Base-by-base conservation (phyloP, 805 yeast species). In the Teunomyces panamensis region DNA sequence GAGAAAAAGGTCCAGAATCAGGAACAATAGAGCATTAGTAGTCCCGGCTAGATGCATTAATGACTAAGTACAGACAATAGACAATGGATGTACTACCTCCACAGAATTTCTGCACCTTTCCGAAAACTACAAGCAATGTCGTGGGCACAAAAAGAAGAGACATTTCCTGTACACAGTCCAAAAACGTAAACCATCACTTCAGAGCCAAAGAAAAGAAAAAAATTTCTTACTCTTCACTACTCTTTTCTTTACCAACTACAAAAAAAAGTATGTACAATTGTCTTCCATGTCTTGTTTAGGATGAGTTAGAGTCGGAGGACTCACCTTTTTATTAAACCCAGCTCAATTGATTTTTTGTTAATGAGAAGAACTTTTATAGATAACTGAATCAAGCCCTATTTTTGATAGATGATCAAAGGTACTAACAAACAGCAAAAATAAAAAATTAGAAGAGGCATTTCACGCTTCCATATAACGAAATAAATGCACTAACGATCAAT, bases 281-380 rank as follows among this genome's bases (percentile, higher is more conserved):
- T 16, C 24, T 5, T 7, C 16, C 11, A 7, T 33, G 14, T 41
- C 34, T 30, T 42, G 45, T 42, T 42, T 43, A 55, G 67, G 74
- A 68, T 67, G 74, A 68, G 65, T 65, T 58, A 57, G 73, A 67
- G 73, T 65, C 73, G 55, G 52, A 55, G 56, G 69, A 65, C 72
- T 67, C 71, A 37, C 41, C 58, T 55, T 57, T 61, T 43, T 42
- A 50, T 50, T 58, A 64, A 68, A 69, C 74, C 73, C 73, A 68
- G 73, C 73, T 69, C 74, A 68, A 62, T 69, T 68, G 74, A 69
- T 67, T 59, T 60, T 65, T 64, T 65, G 69, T 67, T 68, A 54
- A 65, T 68, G 73, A 68, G 64, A 68, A 67, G 60, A 64, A 56
- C 51, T 50, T 47, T 48, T 45, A 39, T 39, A 60, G 63, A 63